Percentiles rank a stretch among this genome's conserved stretches.
phyloP scores from a whole-genome alignment of 345 rosid species.

The Salix udensis region DNA sequence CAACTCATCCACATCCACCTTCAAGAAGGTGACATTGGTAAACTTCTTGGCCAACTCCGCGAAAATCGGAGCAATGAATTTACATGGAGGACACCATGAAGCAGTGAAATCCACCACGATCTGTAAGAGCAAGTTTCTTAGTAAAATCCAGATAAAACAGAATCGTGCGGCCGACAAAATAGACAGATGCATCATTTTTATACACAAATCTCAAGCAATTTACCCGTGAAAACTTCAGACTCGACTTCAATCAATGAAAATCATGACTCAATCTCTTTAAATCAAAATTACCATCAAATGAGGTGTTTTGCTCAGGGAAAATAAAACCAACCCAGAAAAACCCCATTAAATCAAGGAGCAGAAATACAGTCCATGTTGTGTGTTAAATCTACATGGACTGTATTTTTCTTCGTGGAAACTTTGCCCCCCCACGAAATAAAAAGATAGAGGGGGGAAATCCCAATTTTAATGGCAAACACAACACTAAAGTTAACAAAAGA shows the following conservation, averaged over 20 bases:
- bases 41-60: constrained; percentile 30
- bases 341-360: background rate
- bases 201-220: background rate
- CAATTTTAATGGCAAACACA: background rate
- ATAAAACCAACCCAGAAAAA: background rate
- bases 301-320: background rate
- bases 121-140: constrained; percentile 3
- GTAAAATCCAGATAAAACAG: background rate
- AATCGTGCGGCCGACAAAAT: background rate
- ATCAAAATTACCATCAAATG: background rate
- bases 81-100: constrained; percentile 34
- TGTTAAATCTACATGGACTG: too few relatives aligned
- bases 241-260: background rate
- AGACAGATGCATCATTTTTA: background rate
- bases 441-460: background rate
- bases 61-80: constrained; percentile 20
- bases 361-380: too few relatives aligned
- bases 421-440: too few relatives aligned
- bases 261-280: background rate
- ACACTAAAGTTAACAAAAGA: background rate
- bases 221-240: background rate
- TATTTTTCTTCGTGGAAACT: too few relatives aligned
- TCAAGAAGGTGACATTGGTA: constrained; percentile 24
- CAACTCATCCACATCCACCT: constrained; percentile 34
- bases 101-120: constrained; percentile 36